A percentile compares a stretch with the other conserved stretches of the same genome.
Evolutionary conservation across 1,139 yeast genomes (phyloP).

Genomic region (Diutina rugosa): DNA sequence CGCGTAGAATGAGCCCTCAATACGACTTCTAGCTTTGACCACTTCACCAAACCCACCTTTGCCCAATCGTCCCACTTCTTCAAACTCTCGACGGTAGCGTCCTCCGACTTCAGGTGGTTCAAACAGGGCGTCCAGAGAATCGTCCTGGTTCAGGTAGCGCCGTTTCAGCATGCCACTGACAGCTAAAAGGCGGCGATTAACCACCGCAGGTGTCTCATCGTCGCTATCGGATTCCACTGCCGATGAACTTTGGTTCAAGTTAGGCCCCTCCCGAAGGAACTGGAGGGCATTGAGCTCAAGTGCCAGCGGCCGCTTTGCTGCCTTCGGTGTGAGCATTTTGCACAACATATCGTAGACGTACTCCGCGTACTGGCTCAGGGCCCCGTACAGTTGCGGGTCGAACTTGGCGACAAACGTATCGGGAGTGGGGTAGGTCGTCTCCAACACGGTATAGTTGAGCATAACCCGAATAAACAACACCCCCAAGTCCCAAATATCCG

Average conservation of each 20-base stretch:
- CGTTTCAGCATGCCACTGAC: background rate
- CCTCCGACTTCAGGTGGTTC: background rate
- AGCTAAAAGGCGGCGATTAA: background rate
- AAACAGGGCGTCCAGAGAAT: background rate
- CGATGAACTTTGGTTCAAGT: background rate
- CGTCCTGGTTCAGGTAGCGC: background rate
- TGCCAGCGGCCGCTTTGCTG: slow-evolving; percentile 68
- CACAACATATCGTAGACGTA: slow-evolving; percentile 51
- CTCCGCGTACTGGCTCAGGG: slow-evolving; percentile 20
- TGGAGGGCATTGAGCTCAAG: slow-evolving; percentile 74
- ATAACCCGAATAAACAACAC: slow-evolving; percentile 63
- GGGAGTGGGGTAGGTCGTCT: slow-evolving; percentile 22
- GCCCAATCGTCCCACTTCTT: slow-evolving; percentile 86
- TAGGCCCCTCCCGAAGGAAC: slow-evolving; percentile 54
- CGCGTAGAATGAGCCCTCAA: slow-evolving; percentile 93
- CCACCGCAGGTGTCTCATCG: background rate
- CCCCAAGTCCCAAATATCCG: slow-evolving; percentile 92
- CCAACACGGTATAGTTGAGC: slow-evolving; percentile 3
- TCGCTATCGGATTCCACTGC: background rate
- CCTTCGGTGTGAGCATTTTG: slow-evolving; percentile 50
- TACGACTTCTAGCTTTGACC: slow-evolving; percentile 81
- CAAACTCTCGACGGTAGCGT: slow-evolving; percentile 57
- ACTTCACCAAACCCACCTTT: slow-evolving; percentile 97
- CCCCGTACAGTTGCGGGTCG: slow-evolving; percentile 15
- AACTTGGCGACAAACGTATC: slow-evolving; percentile 42